Base-by-base conservation (phyloP, 2,329 filamentous ascomycete species). In the Amylocarpus encephaloides region DNA sequence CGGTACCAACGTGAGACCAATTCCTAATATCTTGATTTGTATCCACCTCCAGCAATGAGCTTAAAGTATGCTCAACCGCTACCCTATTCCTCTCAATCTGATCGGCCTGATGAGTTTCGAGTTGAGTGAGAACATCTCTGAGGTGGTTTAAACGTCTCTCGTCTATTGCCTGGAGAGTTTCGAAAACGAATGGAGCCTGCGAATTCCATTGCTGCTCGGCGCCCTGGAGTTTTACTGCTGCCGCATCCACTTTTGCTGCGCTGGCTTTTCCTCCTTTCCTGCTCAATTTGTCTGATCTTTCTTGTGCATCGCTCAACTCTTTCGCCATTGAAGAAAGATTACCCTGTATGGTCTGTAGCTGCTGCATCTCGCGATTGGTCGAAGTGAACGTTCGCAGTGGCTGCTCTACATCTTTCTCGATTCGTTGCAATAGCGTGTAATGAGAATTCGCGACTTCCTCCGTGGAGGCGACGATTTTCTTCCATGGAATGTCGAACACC, bases 151-250 rank as follows among this genome's bases (percentile, higher is more conserved):
- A 74, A 49, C 93, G 82, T 60, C 80, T 84, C 71, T 98, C 93
- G 65, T 98, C 93, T 30, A 94, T 74, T 5, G 88, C 85, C 67
- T 98, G 93, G 22, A 98, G 79, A 53, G 85, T 86, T 70, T 98
- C 93, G 64, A 95, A 96, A 53, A 96, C 86, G 68, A 88, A 97
- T 1, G 93, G 93, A 12, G 93, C 89, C 67, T 95, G 90, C 1
- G 89, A 90, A 49, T 95, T 85, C 93, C 93, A 98, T 66, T 95
- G 86, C 58, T 85, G 79, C 40, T 77, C 80, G n/a, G 89, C 85
- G 53, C 82, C 82, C 56, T 95, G 87, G 39, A 94, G 79, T 57
- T 83, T 84, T 15, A 80, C 74, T 10, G 80, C 77, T 11, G 89
- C 90, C 55, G 77, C 78, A 39, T 90, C 86, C 35, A 93, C 79